phyloP scores from a whole-genome alignment of 2,329 filamentous ascomycete genomes.

The Botryotinia convoluta region DNA sequence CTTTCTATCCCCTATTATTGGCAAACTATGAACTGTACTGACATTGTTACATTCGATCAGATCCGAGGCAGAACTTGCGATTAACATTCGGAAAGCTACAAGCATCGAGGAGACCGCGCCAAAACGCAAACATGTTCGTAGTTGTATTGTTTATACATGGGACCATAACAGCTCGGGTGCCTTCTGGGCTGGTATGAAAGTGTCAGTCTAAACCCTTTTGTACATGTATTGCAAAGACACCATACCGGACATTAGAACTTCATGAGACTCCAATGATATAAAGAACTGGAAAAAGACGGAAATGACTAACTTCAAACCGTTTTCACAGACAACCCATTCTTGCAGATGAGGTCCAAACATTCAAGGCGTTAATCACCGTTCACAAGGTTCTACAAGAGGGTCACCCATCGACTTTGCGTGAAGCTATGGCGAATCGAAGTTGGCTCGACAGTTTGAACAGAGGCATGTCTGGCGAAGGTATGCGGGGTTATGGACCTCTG shows the following conservation, averaged over 20 bases:
- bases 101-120: slow-evolving; percentile 66
- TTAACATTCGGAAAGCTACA: slow-evolving; percentile 70
- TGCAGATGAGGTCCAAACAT: slow-evolving; percentile 97
- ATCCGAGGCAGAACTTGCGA: slow-evolving; percentile 65
- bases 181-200: slow-evolving; percentile 98
- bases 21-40: slow-evolving; percentile 16
- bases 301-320: slow-evolving; percentile 21
- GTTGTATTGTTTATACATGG: slow-evolving; percentile 98
- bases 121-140: slow-evolving; percentile 90
- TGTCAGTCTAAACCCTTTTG: slow-evolving; percentile 56
- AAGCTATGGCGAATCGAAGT: slow-evolving; percentile 81
- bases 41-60: slow-evolving; percentile 41
- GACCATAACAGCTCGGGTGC: slow-evolving; percentile 93
- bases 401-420: slow-evolving; percentile 80
- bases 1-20: slow-evolving; percentile 5
- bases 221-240: background rate
- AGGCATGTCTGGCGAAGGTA: slow-evolving; percentile 76
- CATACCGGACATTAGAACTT: background rate
- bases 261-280: background rate
- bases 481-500: slow-evolving; percentile 85
- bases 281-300: slow-evolving; percentile 10
- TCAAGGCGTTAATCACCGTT: slow-evolving; percentile 95
- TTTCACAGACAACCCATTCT: slow-evolving; percentile 84
- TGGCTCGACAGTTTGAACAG: slow-evolving; percentile 94
- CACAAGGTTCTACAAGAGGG: slow-evolving; percentile 98